A percentile compares a stretch with the other conserved stretches of the same genome.
phyloP scores from a whole-genome alignment of 192 early-diverging fungal species.

The Radiomyces spectabilis region DNA sequence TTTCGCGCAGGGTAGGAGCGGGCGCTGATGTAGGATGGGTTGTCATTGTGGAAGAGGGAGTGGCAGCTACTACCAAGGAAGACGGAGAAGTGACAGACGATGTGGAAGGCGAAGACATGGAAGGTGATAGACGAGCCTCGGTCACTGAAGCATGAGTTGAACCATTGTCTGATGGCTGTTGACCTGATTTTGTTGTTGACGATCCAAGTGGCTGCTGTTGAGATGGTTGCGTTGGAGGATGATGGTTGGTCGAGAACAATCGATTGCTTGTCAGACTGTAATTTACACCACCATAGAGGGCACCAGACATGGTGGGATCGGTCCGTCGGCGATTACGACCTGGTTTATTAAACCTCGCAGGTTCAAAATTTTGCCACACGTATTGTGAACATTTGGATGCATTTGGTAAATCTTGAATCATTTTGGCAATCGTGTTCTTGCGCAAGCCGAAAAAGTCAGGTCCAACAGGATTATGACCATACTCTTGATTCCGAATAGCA shows the following conservation, averaged over 20 bases:
- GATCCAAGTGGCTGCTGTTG: neutral
- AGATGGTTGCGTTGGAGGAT: neutral
- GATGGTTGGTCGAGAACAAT: neutral
- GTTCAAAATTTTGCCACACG: slow-evolving; percentile 59
- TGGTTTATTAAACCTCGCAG: slow-evolving; percentile 25
- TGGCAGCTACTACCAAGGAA: too few species aligned
- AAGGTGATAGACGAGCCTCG: too few species aligned
- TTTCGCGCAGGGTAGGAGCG: too few species aligned
- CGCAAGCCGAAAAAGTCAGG: slow-evolving; percentile 92
- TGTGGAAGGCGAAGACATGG: too few species aligned
- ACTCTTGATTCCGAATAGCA: slow-evolving; percentile 69
- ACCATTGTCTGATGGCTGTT: too few species aligned
- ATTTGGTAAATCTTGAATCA: slow-evolving; percentile 86
- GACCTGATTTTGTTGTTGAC: slow-evolving; percentile 34
- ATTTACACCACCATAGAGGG: slow-evolving; percentile 15
- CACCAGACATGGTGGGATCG: slow-evolving; percentile 8
- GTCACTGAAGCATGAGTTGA: too few species aligned
- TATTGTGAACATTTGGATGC: slow-evolving; percentile 69
- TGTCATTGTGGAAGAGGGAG: too few species aligned
- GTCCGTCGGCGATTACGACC: slow-evolving; percentile 17
- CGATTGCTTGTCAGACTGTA: slow-evolving; percentile 20
- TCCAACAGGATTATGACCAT: slow-evolving; percentile 74
- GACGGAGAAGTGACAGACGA: too few species aligned
- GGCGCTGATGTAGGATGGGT: too few species aligned
- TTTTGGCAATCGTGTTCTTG: slow-evolving; percentile 74